A percentile compares a stretch with the other conserved stretches of the same genome.
Evolutionary conservation across 345 rosid species (phyloP).

Genomic region (Barbarea vulgaris): DNA sequence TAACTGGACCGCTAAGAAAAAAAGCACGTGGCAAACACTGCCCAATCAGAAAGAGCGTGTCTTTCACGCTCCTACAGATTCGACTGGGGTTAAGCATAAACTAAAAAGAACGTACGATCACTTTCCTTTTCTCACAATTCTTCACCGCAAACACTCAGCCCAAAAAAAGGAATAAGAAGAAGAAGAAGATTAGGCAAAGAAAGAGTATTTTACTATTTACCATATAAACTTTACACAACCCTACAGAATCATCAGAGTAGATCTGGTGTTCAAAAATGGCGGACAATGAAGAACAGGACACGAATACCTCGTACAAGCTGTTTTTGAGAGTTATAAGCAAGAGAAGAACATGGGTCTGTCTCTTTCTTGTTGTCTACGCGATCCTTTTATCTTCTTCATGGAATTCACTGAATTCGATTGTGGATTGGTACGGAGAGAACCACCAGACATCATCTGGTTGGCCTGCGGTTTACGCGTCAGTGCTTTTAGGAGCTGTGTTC

Average conservation of each 20-base stretch:
- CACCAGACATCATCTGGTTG: conserved; percentile 51
- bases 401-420: conserved; percentile 75
- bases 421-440: conserved; percentile 61
- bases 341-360: conserved; percentile 86
- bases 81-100: conserved; percentile 7
- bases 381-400: conserved; percentile 71
- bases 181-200: conserved; percentile 5
- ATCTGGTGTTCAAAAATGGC: conserved; percentile 33
- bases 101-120: conserved; percentile 25
- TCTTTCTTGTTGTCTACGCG: conserved; percentile 79
- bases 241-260: conserved; percentile 31
- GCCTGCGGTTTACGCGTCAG: conserved; percentile 92
- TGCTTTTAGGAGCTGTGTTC: conserved; percentile 76
- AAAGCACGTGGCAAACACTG: conserved; percentile 29
- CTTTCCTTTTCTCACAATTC: conserved; percentile 44
- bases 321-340: conserved; percentile 77
- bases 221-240: conserved; percentile 3
- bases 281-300: conserved; percentile 47
- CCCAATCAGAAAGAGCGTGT: conserved; percentile 25
- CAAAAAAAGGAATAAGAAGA: conserved; percentile 17
- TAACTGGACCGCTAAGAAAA: conserved; percentile 26
- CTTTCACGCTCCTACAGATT: conserved; percentile 8
- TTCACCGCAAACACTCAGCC: conserved; percentile 28
- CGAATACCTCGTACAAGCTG: conserved; percentile 51
- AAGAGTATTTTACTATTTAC: conserved; percentile 23